Percentiles rank a stretch among this genome's conserved stretches.
Conservation (phyloP, 2,329 filamentous ascomycete genomes). For the Cordyceps cateniannulata region DNA sequence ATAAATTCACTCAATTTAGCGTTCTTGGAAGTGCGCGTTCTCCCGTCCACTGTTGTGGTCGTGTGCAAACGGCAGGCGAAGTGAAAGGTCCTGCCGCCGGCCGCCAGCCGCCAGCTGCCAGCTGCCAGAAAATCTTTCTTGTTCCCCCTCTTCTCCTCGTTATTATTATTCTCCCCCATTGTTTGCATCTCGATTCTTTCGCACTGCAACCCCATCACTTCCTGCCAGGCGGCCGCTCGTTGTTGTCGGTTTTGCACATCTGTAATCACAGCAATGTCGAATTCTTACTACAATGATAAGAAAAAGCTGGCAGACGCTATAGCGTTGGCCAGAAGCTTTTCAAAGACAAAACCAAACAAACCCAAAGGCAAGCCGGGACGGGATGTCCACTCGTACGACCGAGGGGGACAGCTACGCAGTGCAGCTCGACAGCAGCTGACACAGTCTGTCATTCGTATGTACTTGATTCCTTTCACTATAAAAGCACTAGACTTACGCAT, state of each 20-base stretch:
- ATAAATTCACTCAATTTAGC: too few relatives aligned
- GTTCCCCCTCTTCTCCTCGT: background rate
- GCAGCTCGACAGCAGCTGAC: background rate
- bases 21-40: too few relatives aligned
- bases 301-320: constrained; percentile 5
- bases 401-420: background rate
- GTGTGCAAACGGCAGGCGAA: background rate
- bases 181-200: too few relatives aligned
- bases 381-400: background rate
- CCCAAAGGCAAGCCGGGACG: background rate
- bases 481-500: background rate
- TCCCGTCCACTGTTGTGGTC: background rate
- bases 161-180: background rate
- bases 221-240: background rate
- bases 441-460: background rate
- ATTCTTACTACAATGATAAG: background rate
- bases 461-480: too few relatives aligned
- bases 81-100: background rate
- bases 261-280: background rate
- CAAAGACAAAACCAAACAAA: background rate
- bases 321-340: constrained; percentile 12
- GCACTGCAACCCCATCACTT: background rate
- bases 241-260: too few relatives aligned
- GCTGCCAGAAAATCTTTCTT: background rate
- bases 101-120: background rate